Evolutionary conservation across 73 alveolate genomes (phyloP), one percentile per base, ranked within the genome.

Genomic region (Effrenium voratum): DNA sequence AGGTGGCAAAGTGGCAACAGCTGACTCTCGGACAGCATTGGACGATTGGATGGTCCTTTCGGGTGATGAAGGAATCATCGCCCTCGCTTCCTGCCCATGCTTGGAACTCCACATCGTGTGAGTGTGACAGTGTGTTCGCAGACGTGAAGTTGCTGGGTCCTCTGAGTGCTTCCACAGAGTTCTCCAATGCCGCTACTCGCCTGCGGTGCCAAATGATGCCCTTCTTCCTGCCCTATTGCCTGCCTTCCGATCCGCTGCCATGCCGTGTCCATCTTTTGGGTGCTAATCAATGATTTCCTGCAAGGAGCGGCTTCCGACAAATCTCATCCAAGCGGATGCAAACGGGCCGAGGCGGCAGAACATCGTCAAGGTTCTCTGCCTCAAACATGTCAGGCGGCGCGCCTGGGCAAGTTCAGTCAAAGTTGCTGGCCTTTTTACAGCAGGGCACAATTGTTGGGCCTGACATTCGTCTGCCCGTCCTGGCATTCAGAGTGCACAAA

Each of bases 251-350:
- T 68, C 15, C 87, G 97, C 55, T 90, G 97, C 75, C 76, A 90
- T 28, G 97, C 97, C 43, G 97, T 44, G 57, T 90, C 97, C 72
- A 90, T 70, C 97, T 90, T 90, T 52, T 90, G 66, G 28, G 97
- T 90, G 76, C 97, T 90, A 87, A 90, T 90, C 59, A 90, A 43
- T 45, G 97, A 90, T 57, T 90, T 90, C 95, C 95, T 87, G 47
- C 52, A 40, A 26, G 34, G 5, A 30, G 24, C 30, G n/a, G 28
- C 66, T 10, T 55, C 15, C 0, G 32, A n/a, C 43, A 30, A 28
- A 2, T 26, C 49, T 6, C 45, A 30, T 55, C 50, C 19, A 86
- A 41, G 49, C 24, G 32, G 2, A 22, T 19, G 40, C 28, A 6
- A 32, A 45, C 32, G 36, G 43, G 41, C 66, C 50, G 36, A 36